Conservation (phyloP, 805 yeast genomes). For the Myxozyma geophila region DNA sequence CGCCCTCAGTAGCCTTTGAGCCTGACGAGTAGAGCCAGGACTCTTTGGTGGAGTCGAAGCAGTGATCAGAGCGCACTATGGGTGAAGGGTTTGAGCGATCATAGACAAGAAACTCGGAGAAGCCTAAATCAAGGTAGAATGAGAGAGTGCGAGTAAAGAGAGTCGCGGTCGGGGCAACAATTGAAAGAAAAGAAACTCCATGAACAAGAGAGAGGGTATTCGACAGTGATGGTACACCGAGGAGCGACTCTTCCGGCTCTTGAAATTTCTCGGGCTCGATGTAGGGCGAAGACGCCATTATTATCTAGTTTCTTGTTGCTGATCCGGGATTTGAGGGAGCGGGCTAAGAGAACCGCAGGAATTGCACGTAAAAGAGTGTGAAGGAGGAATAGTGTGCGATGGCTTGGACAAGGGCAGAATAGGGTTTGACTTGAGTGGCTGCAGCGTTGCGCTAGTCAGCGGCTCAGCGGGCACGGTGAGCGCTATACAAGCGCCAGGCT, state of each 20-base stretch:
- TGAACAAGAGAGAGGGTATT: conserved; percentile 49
- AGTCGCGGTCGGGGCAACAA: conserved; percentile 56
- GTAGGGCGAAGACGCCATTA: conserved; percentile 31
- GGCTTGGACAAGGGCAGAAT: too few species aligned
- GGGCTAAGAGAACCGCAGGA: too few species aligned
- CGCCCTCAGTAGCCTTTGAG: conserved; percentile 42
- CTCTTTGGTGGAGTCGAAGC: conserved; percentile 39
- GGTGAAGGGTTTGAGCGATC: conserved; percentile 36
- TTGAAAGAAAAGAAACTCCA: conserved; percentile 58
- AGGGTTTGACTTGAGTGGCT: too few species aligned
- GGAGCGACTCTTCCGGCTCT: neutral
- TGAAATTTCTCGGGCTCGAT: conserved; percentile 16
- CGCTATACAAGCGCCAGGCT: too few species aligned
- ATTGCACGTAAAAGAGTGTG: too few species aligned
- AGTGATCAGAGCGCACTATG: conserved; percentile 28
- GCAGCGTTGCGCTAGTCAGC: too few species aligned
- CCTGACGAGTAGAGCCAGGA: conserved; percentile 45
- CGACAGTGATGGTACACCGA: conserved; percentile 1
- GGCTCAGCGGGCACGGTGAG: too few species aligned
- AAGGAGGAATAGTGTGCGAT: too few species aligned
- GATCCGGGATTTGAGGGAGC: too few species aligned
- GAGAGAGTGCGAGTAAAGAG: conserved; percentile 53
- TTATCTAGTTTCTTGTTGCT: too few species aligned
- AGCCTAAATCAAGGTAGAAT: conserved; percentile 62
- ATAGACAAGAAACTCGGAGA: conserved; percentile 46